Base-by-base conservation (phyloP, 169 alveolate species). In the Plasmodium blacklocki region DNA sequence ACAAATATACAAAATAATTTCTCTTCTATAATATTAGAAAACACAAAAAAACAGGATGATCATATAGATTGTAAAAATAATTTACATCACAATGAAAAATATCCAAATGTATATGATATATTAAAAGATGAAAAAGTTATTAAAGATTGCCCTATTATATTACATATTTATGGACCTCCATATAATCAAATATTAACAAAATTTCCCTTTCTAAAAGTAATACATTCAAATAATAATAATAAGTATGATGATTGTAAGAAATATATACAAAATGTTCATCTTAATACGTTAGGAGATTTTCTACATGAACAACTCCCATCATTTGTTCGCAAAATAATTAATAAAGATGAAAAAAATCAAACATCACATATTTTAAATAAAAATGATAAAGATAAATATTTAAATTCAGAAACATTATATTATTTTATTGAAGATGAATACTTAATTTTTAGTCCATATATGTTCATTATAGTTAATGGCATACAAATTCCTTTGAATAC, bases 141-240 rank as follows among this genome's bases (percentile, higher is more conserved):
- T 54, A 71, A 70, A 29, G 91, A 83, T 4, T 66, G 43, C 2
- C 91, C 93, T n/a, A 88, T 88, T 49, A 66, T 88, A 72, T 21
- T 74, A 49, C 93, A 85, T 70, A 71, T 73, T 18, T 73, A 76
- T 73, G 89, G 93, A 11, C 86, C 91, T 47, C 93, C 91, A 64
- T 74, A 73, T 50, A 83, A 87, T 67, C 75, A 91, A 49, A 71
- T 74, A 74, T 18, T 62, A 54, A 85, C 88, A 29, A 87, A 73
- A 11, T 60, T 23, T 29, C 76, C 92, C 15, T 26, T 63, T 19
- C 64, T 74, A 39, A 60, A 74, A 49, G 26, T 64, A 52, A 63
- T 26, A 9, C 49, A 66, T 14, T 21, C 54, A 49, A 67, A 26
- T 54, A 39, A 56, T 23, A 63, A 19, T 6, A 26, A 78, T 32